Evolutionary conservation across 306 rosid genomes (phyloP), one percentile per base, ranked within the genome.

Genomic region (Mimosa bimucronata): DNA sequence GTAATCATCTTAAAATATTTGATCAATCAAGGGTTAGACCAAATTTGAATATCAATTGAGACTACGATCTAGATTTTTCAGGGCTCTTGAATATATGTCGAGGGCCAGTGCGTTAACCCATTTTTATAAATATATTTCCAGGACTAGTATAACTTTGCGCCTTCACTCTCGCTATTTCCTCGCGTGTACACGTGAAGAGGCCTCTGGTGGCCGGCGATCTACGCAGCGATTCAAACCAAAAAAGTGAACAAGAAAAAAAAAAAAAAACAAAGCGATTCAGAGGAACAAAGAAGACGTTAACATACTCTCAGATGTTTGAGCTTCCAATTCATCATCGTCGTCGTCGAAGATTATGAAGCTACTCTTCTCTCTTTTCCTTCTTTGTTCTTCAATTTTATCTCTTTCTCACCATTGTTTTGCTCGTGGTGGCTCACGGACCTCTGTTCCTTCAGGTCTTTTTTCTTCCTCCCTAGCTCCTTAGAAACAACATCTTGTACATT

Each of bases 401-500:
- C 73, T 82, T 40, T 66, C 80, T 66, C 87, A 2, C 37, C 58
- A 34, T 30, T 85, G 83, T 26, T 16, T 75, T 67, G 95, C 97
- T 14, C 81, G 87, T 79, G 97, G 91, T 67, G 84, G 87, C 55
- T 79, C 50, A 19, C 67, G 19, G 14, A 69, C 61, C 81, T 71
- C 84, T 61, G 5, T 75, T 62, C 48, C 81, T 58, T 48, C 91
- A 89, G 98, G 97, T 92, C 48, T 44, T 77, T 77, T 71, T 71
- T 74, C 78, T 78, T 81, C 30, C 8, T 14, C 45, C n/a, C n/a
- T n/a, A n/a, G n/a, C 48, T 38, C 31, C 9, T 73, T 19, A 71
- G 55, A 65, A 19, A 78, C 66, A 55, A 3, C 34, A 1, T 48
- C 50, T 9, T 23, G 0, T 42, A 2, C 74, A 30, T 11, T n/a